Evolutionary conservation across 129 eudicot species (phyloP), one percentile per base, ranked within the genome.

Genomic region (Centaurea solstitialis): DNA sequence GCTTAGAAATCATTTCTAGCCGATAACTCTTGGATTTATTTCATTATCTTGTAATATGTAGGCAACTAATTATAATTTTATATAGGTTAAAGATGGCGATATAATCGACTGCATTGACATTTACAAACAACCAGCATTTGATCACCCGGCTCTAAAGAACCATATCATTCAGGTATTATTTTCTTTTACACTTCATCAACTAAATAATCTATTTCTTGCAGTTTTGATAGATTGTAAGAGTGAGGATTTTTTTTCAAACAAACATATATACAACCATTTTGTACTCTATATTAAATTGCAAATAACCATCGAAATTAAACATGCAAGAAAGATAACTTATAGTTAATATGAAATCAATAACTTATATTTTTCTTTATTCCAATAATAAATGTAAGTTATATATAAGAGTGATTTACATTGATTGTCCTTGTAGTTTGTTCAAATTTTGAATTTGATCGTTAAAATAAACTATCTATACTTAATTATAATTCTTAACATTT

Each of bases 61-160:
- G 7, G 21, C 20, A 18, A 50, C 20, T 62, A 1, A 8, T 12
- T 5, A 9, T 28, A 20, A 35, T 2, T 53, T 76, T 76, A 23
- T 45, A 68, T 26, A 88, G 93, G 88, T 89, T 77, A 84, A 78
- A 85, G 85, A 85, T 67, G 91, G 93, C 7, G 96, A 91, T 68
- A 80, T 79, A 61, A 84, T 88, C 2, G 89, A 91, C 57, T 91
- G 96, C 66, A 76, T 88, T 73, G 85, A 82, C 62, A 80, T 91
- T 6, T 85, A 84, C 81, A 80, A 88, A 13, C 93, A 91, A 69
- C 91, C 93, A 61, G 91, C 91, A 59, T 88, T 91, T 68, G 69
- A 81, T 18, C 96, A 91, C 65, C 96, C 96, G 2, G 77, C 75
- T 37, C 57, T 91, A 3, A 80, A 75, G 61, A 88, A 83, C 41